A percentile compares a stretch with the other conserved stretches of the same genome.
Conservation (phyloP, 257 asterid species). For the Oldenlandia corymbosa region DNA sequence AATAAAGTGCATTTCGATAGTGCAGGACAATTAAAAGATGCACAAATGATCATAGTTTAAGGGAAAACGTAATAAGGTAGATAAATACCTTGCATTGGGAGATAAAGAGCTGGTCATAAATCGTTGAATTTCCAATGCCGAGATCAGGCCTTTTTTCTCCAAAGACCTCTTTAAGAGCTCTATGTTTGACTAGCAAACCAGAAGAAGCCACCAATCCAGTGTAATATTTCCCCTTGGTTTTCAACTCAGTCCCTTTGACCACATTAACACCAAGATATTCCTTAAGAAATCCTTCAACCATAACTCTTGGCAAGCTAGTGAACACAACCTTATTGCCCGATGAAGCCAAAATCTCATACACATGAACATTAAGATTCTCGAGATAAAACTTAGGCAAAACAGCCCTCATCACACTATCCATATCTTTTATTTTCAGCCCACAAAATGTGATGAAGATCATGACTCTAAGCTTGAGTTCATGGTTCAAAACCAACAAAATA, state of each 20-base stretch:
- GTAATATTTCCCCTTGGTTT: constrained; percentile 42
- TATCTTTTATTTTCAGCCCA: constrained; percentile 49
- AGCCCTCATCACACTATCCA: constrained; percentile 60
- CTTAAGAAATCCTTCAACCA: constrained; percentile 73
- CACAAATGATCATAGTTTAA: too few species aligned
- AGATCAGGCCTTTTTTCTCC: constrained; percentile 58
- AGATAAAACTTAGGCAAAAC: constrained; percentile 82
- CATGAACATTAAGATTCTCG: constrained; percentile 49
- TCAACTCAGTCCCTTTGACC: constrained; percentile 72
- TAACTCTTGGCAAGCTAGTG: constrained; percentile 66
- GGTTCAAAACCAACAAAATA: constrained; percentile 30
- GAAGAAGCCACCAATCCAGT: constrained; percentile 47
- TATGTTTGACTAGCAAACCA: constrained; percentile 58
- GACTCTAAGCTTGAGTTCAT: constrained; percentile 40
- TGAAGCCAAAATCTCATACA: constrained; percentile 40
- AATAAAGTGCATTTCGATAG: too few species aligned
- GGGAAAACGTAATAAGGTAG: background rate
- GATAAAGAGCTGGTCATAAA: constrained; percentile 50
- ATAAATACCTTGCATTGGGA: constrained; percentile 71
- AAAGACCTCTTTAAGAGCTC: constrained; percentile 51
- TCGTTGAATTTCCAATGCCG: constrained; percentile 53
- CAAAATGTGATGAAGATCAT: constrained; percentile 81
- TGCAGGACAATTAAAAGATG: too few species aligned
- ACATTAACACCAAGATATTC: constrained; percentile 58
- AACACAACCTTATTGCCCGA: constrained; percentile 41